These are phyloP conservation scores for Dacryopinax primogenitus DNA, from an alignment of 768 basidiomycete species.

Conservation along the genomic window DNA sequence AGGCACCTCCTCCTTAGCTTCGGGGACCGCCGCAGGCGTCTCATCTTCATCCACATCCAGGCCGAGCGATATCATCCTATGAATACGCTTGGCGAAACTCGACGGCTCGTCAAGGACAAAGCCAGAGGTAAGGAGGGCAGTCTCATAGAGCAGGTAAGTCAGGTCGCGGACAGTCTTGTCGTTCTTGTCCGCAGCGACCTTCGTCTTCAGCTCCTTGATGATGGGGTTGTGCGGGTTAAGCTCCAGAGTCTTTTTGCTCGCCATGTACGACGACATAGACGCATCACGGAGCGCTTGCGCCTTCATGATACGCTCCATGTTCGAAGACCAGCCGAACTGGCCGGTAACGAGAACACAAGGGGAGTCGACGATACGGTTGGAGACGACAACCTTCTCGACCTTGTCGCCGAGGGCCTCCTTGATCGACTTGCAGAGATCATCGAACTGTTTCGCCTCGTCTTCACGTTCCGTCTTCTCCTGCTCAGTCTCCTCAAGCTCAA, in stretches of 20 bases:
- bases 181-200: slow-evolving; percentile 92
- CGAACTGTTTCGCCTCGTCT: slow-evolving; percentile 67
- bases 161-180: slow-evolving; percentile 98
- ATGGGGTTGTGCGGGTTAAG: slow-evolving; percentile 86
- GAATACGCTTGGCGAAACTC: slow-evolving; percentile 89
- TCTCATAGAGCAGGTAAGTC: slow-evolving; percentile 93
- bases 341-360: slow-evolving; percentile 96
- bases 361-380: slow-evolving; percentile 94
- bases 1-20: slow-evolving; percentile 25
- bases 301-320: slow-evolving; percentile 99
- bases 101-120: slow-evolving; percentile 94
- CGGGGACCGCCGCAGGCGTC: slow-evolving; percentile 40
- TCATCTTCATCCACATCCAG: slow-evolving; percentile 80
- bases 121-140: slow-evolving; percentile 84
- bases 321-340: slow-evolving; percentile 98
- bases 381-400: slow-evolving; percentile 97
- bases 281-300: slow-evolving; percentile 93
- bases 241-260: slow-evolving; percentile 94
- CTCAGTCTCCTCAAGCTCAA: slow-evolving; percentile 97
- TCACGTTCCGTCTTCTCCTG: slow-evolving; percentile 91
- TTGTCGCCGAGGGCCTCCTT: slow-evolving; percentile 98
- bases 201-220: slow-evolving; percentile 89
- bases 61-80: slow-evolving; percentile 91
- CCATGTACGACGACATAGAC: slow-evolving; percentile 99
- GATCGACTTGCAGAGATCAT: slow-evolving; percentile 82